Conservation (phyloP, 371 early-diverging fungal species). For the Mucor racemosus region DNA sequence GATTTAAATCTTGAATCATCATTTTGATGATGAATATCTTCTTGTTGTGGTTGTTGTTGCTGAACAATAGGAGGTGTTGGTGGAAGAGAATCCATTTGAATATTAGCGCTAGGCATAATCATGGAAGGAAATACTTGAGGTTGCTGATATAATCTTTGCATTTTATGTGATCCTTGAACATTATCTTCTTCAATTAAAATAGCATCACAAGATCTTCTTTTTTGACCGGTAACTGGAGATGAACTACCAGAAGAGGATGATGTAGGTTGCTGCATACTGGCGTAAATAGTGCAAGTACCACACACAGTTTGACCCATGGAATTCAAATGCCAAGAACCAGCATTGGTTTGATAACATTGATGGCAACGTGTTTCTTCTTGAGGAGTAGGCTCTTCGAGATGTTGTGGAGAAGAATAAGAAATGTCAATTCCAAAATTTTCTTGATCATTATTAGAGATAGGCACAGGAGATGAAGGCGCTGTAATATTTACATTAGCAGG, state of each 20-base stretch:
- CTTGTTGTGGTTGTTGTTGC: not conserved
- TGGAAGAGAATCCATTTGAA: conserved; percentile 1
- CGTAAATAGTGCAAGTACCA: conserved; percentile 19
- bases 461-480: not conserved
- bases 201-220: conserved; percentile 16
- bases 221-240: conserved; percentile 12
- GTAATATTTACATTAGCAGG: not conserved
- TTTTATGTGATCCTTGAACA: not conserved
- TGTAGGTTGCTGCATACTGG: conserved; percentile 11
- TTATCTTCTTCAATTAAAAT: conserved; percentile 13
- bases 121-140: conserved; percentile 15
- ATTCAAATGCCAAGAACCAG: conserved; percentile 17
- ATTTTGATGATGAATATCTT: conserved; percentile 10
- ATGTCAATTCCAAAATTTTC: not conserved
- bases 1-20: conserved; percentile 31
- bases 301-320: conserved; percentile 18
- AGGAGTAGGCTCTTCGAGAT: conserved; percentile 1
- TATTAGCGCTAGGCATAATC: conserved; percentile 9
- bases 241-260: not conserved
- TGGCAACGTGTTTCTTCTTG: conserved; percentile 16
- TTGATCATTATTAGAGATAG: not conserved
- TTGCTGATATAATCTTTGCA: conserved; percentile 6
- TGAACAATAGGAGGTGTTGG: conserved; percentile 11
- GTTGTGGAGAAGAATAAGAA: not conserved
- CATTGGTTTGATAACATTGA: conserved; percentile 16